These are phyloP conservation scores for Tritrichomonas musculus DNA, from an alignment of 208 protist genomes.

Conservation along the genomic window DNA sequence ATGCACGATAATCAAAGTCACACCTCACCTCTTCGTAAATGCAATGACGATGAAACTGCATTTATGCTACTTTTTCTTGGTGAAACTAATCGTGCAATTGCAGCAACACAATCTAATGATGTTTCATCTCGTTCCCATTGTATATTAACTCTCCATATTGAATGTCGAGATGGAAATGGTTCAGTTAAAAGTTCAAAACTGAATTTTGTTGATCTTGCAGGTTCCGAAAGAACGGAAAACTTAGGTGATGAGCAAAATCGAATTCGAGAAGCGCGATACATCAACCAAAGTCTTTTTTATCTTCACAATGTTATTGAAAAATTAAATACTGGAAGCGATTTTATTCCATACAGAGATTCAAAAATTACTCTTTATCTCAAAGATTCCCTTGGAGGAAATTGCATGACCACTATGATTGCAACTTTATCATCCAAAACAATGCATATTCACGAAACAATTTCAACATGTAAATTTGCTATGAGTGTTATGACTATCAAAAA, in stretches of 20 bases:
- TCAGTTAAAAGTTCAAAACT: conserved; percentile 51
- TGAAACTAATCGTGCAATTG: conserved; percentile 60
- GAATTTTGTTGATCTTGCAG: conserved; percentile 77
- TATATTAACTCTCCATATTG: conserved; percentile 4
- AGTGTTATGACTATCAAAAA: conserved; percentile 27
- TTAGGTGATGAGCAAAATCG: conserved; percentile 57
- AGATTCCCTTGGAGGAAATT: conserved; percentile 63
- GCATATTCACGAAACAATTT: background rate
- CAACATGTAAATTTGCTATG: background rate
- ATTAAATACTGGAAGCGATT: conserved; percentile 17
- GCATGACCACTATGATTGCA: conserved; percentile 60
- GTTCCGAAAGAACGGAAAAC: conserved; percentile 69
- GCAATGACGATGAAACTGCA: conserved; percentile 50
- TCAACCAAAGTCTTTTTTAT: conserved; percentile 73
- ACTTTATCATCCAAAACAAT: background rate
- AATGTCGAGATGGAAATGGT: background rate
- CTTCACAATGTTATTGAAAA: conserved; percentile 58
- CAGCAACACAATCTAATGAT: conserved; percentile 63
- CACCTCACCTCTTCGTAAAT: background rate
- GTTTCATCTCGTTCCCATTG: conserved; percentile 63
- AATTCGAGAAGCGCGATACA: conserved; percentile 71
- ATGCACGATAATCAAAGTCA: background rate
- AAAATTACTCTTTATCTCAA: conserved; percentile 58
- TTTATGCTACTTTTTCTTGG: conserved; percentile 64
- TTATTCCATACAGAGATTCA: conserved; percentile 61